These are phyloP conservation scores for Amanita rubescens DNA, from an alignment of 768 basidiomycete genomes.

Conservation along the genomic window DNA sequence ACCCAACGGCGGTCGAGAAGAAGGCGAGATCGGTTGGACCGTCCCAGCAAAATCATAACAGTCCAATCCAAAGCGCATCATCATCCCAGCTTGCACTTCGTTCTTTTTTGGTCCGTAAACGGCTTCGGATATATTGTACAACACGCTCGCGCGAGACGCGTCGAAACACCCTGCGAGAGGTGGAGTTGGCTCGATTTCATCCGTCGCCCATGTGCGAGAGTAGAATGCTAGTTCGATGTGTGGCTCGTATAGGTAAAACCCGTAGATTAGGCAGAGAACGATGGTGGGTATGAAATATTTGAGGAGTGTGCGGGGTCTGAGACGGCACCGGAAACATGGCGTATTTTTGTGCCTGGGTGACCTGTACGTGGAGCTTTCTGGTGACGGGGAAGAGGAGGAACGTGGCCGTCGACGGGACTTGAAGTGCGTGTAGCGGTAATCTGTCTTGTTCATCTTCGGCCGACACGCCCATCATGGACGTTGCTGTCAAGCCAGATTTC, in stretches of 20 bases:
- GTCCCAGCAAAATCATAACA: conserved; percentile 93
- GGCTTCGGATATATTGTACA: conserved; percentile 60
- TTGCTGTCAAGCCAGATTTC: not conserved
- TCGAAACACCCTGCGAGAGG: conserved; percentile 75
- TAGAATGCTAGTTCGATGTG: conserved; percentile 85
- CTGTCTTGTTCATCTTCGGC: not conserved
- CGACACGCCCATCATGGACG: not conserved
- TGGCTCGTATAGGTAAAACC: conserved; percentile 62
- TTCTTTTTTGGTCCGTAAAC: conserved; percentile 59
- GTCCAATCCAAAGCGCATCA: conserved; percentile 73
- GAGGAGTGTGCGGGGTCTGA: conserved; percentile 29
- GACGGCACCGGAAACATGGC: not conserved
- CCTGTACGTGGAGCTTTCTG: not conserved
- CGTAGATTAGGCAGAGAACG: conserved; percentile 35
- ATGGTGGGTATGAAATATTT: conserved; percentile 36
- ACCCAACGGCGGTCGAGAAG: conserved; percentile 13
- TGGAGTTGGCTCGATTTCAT: conserved; percentile 58
- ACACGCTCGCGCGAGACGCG: conserved; percentile 45
- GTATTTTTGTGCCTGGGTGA: not conserved
- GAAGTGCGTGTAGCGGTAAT: conserved; percentile 2
- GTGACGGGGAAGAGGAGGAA: not conserved
- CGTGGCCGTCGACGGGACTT: not conserved
- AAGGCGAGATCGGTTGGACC: conserved; percentile 34
- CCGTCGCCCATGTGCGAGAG: conserved; percentile 63
- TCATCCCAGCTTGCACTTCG: conserved; percentile 75